A percentile compares a stretch with the other conserved stretches of the same genome.
phyloP scores from a whole-genome alignment of 164 flowering plant species.

The Umbilicus rupestris region DNA sequence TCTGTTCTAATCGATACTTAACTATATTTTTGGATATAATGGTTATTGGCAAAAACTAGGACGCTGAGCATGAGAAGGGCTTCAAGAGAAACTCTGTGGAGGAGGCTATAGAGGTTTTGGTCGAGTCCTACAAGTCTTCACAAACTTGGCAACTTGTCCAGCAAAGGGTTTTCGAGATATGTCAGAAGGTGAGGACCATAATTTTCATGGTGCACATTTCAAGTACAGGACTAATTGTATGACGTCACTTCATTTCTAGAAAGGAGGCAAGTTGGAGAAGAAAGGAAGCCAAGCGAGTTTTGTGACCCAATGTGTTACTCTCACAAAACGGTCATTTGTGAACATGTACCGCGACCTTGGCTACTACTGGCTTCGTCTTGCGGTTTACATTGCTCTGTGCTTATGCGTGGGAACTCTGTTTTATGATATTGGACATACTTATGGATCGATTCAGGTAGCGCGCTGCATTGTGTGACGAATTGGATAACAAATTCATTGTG shows the following conservation, averaged over 20 bases:
- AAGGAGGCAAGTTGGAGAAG: constrained; percentile 10
- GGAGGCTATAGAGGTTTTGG: constrained; percentile 22
- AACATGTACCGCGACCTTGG: constrained; percentile 23
- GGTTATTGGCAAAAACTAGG: constrained; percentile 18
- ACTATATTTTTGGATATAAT: too few relatives aligned
- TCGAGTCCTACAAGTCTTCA: constrained; percentile 19
- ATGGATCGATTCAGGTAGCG: constrained; percentile 14
- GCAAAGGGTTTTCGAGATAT: constrained; percentile 14
- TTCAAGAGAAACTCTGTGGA: constrained; percentile 11
- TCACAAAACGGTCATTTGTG: constrained; percentile 17
- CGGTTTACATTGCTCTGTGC: constrained; percentile 16
- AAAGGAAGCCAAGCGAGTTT: constrained; percentile 16
- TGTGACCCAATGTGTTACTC: constrained; percentile 14
- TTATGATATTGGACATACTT: constrained; percentile 11
- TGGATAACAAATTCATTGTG: too few relatives aligned
- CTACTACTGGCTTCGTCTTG: constrained; percentile 33
- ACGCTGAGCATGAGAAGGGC: constrained; percentile 18
- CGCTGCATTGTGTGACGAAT: too few relatives aligned
- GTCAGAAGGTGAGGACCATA: constrained; percentile 15
- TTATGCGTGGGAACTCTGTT: constrained; percentile 16
- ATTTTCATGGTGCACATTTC: too few relatives aligned
- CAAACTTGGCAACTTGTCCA: constrained; percentile 12
- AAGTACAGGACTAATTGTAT: too few relatives aligned
- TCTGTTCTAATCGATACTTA: neutral
- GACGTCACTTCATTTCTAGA: neutral